Evolutionary conservation across 768 basidiomycete species (phyloP).

Genomic region (Sarcomyxa edulis): DNA sequence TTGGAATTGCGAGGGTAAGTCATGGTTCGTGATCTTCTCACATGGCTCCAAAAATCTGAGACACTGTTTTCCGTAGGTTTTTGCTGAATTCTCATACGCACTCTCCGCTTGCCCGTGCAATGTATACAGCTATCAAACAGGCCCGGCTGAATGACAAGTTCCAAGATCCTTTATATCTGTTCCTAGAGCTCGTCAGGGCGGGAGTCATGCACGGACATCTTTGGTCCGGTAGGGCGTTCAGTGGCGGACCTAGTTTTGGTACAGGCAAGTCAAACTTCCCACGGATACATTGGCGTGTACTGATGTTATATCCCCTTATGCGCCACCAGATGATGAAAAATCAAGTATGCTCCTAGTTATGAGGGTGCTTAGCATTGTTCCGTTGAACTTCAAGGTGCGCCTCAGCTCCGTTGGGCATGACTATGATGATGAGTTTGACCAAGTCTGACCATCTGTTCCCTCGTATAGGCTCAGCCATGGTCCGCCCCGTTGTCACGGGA

Average conservation of each 20-base stretch:
- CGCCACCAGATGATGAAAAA: conserved; percentile 79
- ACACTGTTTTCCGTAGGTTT: conserved; percentile 51
- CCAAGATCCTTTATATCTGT: conserved; percentile 93
- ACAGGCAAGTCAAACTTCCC: conserved; percentile 53
- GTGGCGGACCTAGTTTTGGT: conserved; percentile 94
- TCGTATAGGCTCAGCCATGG: conserved; percentile 78
- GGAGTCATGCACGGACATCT: conserved; percentile 94
- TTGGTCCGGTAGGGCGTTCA: conserved; percentile 85
- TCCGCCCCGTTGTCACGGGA: conserved; percentile 95
- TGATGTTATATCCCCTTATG: conserved; percentile 17
- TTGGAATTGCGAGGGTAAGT: conserved; percentile 91
- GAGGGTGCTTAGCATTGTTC: conserved; percentile 93
- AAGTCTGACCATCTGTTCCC: conserved; percentile 6
- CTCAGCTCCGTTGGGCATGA: conserved; percentile 10
- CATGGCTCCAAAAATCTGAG: conserved; percentile 9
- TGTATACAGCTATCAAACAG: conserved; percentile 74
- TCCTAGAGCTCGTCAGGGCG: conserved; percentile 93
- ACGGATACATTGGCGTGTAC: conserved; percentile 16
- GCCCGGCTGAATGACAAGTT: conserved; percentile 95
- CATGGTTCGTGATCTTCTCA: conserved; percentile 9
- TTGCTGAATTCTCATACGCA: conserved; percentile 85
- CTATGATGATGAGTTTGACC: conserved; percentile 4
- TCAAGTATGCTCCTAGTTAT: conserved; percentile 93
- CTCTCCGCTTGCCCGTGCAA: conserved; percentile 85
- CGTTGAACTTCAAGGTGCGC: conserved; percentile 86